Conservation (phyloP, 805 yeast species). For the Groenewaldozyma tartarivorans region DNA sequence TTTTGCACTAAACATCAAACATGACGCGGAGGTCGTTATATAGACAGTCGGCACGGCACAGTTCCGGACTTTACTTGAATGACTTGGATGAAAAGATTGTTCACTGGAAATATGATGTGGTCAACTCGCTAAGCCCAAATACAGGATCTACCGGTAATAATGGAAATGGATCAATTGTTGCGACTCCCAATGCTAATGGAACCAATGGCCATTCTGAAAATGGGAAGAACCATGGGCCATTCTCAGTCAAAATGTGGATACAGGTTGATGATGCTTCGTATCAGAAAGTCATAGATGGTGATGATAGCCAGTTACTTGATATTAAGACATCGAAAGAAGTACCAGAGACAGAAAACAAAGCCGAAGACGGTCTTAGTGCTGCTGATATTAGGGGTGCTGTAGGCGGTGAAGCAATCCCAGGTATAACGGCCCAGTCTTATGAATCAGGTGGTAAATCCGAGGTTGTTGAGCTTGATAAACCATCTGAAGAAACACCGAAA, state of each 20-base stretch:
- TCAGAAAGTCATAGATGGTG: conserved; percentile 27
- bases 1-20: too few species aligned
- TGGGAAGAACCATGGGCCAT: conserved; percentile 12
- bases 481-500: not conserved
- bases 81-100: conserved; percentile 17
- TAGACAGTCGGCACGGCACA: conserved; percentile 15
- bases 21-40: conserved; percentile 18
- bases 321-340: conserved; percentile 10
- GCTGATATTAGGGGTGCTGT: conserved; percentile 49
- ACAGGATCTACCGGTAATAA: not conserved
- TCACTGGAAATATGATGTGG: conserved; percentile 29
- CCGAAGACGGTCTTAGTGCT: conserved; percentile 30
- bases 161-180: not conserved
- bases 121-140: conserved; percentile 7
- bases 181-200: not conserved
- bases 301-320: conserved; percentile 34
- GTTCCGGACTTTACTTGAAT: conserved; percentile 9
- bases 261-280: conserved; percentile 14
- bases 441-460: not conserved
- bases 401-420: conserved; percentile 40
- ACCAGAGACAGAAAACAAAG: conserved; percentile 8
- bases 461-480: conserved; percentile 1
- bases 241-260: conserved; percentile 29
- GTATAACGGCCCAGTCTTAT: conserved; percentile 25
- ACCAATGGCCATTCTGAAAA: conserved; percentile 3